These are phyloP conservation scores for Talaromyces wortmannii DNA, from an alignment of 495 filamentous ascomycete species.

Conservation along the genomic window DNA sequence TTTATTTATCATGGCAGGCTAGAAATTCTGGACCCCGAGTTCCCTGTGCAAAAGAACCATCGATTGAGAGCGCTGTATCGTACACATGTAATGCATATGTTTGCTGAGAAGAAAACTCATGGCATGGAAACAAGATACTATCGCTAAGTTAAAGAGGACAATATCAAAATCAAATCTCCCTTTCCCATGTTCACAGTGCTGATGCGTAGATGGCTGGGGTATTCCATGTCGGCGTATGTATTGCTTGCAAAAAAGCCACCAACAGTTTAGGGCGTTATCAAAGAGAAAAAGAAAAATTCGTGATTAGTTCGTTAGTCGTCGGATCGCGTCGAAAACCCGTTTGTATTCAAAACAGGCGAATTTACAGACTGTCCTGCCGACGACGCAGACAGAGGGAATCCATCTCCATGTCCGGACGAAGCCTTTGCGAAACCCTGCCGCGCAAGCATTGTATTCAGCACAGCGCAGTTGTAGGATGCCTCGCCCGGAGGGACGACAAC, in stretches of 20 bases:
- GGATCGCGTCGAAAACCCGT: background rate
- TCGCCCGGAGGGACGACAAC: conserved; percentile 85
- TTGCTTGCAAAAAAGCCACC: too few relatives aligned
- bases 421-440: conserved; percentile 63
- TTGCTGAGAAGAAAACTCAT: background rate
- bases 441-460: conserved; percentile 82
- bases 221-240: background rate
- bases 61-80: too few relatives aligned
- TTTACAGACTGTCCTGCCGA: background rate
- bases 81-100: background rate
- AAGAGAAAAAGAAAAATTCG: background rate
- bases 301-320: background rate
- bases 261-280: too few relatives aligned
- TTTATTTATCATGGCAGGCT: too few relatives aligned
- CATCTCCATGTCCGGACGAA: conserved; percentile 28
- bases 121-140: background rate
- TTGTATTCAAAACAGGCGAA: background rate
- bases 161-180: background rate
- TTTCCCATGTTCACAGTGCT: background rate
- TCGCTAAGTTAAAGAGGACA: background rate
- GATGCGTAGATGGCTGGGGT: background rate
- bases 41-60: too few relatives aligned
- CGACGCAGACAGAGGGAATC: conserved; percentile 34
- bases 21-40: too few relatives aligned
- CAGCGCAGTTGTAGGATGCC: conserved; percentile 77